These are phyloP conservation scores for Scleroderma bovista DNA, from an alignment of 768 basidiomycete species.

Conservation along the genomic window DNA sequence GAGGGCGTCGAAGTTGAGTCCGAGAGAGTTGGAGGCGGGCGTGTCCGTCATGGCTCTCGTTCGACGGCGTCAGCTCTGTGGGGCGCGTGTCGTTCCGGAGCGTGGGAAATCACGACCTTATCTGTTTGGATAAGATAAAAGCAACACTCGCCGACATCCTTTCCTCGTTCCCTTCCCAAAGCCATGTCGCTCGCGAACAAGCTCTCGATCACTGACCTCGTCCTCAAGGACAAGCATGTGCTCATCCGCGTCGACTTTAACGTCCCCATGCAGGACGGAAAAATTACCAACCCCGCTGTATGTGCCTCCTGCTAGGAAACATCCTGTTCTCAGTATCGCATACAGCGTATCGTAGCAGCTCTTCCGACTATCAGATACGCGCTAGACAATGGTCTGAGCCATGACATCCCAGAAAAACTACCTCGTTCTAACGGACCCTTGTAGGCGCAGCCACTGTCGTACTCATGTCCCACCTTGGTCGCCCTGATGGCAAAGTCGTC, in stretches of 20 bases:
- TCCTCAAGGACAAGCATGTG: slow-evolving; percentile 81
- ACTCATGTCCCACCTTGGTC: slow-evolving; percentile 98
- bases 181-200: slow-evolving; percentile 86
- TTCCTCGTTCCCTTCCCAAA: slow-evolving; percentile 19
- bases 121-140: too few relatives aligned
- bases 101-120: too few relatives aligned
- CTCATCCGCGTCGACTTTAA: slow-evolving; percentile 97
- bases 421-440: background rate
- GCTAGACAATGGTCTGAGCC: too few relatives aligned
- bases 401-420: background rate
- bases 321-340: slow-evolving; percentile 9
- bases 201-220: slow-evolving; percentile 81
- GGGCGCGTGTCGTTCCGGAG: too few relatives aligned
- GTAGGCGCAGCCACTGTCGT: slow-evolving; percentile 58
- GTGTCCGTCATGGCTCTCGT: slow-evolving; percentile 39
- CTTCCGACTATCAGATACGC: slow-evolving; percentile 95
- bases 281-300: slow-evolving; percentile 56
- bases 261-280: slow-evolving; percentile 71
- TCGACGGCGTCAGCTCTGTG: too few relatives aligned
- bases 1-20: slow-evolving; percentile 59
- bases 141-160: slow-evolving; percentile 18
- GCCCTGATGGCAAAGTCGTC: too few relatives aligned
- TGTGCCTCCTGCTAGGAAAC: slow-evolving; percentile 26
- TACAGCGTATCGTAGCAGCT: slow-evolving; percentile 93
- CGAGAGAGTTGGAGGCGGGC: slow-evolving; percentile 55